phyloP scores from a whole-genome alignment of 306 rosid species.

The Vigna angularis region DNA sequence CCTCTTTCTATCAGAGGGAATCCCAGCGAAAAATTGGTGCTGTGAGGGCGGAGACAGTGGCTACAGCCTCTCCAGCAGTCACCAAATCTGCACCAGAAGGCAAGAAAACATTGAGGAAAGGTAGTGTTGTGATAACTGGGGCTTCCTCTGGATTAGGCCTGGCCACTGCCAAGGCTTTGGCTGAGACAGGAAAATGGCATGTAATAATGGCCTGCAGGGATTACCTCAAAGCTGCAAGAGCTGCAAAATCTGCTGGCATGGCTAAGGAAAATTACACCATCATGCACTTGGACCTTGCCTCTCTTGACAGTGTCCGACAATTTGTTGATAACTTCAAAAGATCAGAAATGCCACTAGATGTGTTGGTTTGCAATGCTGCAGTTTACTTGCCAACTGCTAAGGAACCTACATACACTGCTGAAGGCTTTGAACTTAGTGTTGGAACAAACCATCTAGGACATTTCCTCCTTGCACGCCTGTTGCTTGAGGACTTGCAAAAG shows the following conservation, averaged over 20 bases:
- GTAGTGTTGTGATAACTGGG: slow-evolving; percentile 87
- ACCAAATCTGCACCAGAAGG: slow-evolving; percentile 67
- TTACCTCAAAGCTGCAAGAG: slow-evolving; percentile 95
- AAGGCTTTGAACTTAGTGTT: slow-evolving; percentile 95
- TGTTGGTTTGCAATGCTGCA: slow-evolving; percentile 94
- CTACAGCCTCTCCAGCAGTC: slow-evolving; percentile 71
- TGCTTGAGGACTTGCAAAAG: slow-evolving; percentile 79
- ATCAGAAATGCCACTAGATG: slow-evolving; percentile 78
- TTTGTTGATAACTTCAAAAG: slow-evolving; percentile 79
- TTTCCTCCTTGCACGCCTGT: slow-evolving; percentile 85
- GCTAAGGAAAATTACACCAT: slow-evolving; percentile 80
- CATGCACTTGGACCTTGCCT: slow-evolving; percentile 97
- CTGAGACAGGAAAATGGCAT: slow-evolving; percentile 98
- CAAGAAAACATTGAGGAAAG: slow-evolving; percentile 91
- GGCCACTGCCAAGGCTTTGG: slow-evolving; percentile 95
- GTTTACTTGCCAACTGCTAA: slow-evolving; percentile 94
- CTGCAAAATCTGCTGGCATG: slow-evolving; percentile 91
- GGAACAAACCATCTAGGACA: slow-evolving; percentile 98
- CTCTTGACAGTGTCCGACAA: slow-evolving; percentile 92
- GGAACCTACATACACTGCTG: slow-evolving; percentile 91
- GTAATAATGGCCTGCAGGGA: slow-evolving; percentile 99
- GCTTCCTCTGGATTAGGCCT: slow-evolving; percentile 98
- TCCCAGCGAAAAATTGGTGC: slow-evolving; percentile 54
- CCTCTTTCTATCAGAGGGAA: slow-evolving; percentile 54
- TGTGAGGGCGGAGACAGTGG: slow-evolving; percentile 73